These are phyloP conservation scores for Yamadazyma olivae DNA, from an alignment of 805 yeast species.

Conservation along the genomic window DNA sequence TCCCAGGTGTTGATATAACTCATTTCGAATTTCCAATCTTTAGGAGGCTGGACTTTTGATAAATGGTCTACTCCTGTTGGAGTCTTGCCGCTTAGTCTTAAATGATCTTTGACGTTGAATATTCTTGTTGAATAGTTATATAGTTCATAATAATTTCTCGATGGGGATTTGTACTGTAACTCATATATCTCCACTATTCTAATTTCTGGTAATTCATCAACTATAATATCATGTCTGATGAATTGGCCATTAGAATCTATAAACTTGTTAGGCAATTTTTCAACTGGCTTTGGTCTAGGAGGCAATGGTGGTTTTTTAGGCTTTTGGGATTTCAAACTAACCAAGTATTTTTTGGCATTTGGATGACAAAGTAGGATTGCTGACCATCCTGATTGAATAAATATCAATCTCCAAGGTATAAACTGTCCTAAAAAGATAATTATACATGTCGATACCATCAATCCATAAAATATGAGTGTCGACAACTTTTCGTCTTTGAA, in stretches of 20 bases:
- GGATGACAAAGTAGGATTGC: conserved; percentile 60
- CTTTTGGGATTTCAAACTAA: conserved; percentile 13
- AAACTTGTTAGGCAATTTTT: conserved; percentile 21
- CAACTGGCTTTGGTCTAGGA: conserved; percentile 1
- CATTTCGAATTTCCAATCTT: conserved; percentile 67
- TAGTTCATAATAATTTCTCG: conserved; percentile 60
- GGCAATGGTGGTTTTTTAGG: conserved; percentile 9
- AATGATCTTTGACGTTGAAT: conserved; percentile 50
- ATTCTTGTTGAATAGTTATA: conserved; percentile 53
- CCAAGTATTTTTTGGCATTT: conserved; percentile 30
- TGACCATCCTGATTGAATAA: conserved; percentile 59
- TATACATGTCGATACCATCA: conserved; percentile 28
- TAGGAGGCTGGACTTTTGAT: conserved; percentile 61
- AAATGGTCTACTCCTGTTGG: conserved; percentile 65
- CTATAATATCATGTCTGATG: conserved; percentile 56
- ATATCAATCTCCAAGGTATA: conserved; percentile 63
- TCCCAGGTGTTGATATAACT: conserved; percentile 58
- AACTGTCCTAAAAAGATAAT: conserved; percentile 46
- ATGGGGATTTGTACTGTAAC: conserved; percentile 61
- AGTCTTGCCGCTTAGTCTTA: conserved; percentile 39
- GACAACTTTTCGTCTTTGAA: conserved; percentile 68
- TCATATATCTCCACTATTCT: conserved; percentile 75
- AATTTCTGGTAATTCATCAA: conserved; percentile 64
- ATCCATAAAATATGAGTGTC: conserved; percentile 50
- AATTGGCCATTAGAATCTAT: too few species aligned